Base-by-base conservation (phyloP, 1,139 yeast species). In the Casaregolazyma suthepensis region DNA sequence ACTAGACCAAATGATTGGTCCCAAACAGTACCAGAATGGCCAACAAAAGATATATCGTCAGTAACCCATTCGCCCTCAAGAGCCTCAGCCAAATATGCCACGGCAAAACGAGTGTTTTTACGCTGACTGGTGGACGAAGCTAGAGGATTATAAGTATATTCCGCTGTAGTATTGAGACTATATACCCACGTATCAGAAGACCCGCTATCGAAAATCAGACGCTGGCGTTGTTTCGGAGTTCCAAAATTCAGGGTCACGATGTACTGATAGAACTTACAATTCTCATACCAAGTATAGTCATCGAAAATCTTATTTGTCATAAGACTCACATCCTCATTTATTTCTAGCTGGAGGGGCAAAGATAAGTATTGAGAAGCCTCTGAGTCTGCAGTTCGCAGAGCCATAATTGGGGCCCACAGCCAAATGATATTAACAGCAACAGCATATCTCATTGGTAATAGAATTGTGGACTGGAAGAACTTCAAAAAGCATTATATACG, bases 151-250 rank as follows among this genome's bases (percentile, higher is more conserved):
- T 26, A 26, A 9, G 31, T 26, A 26, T 26, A 26, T 26, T 26
- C 31, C 10, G 31, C 31, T 26, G 12, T 5, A 26, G 31, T 26
- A 26, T 26, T 9, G 31, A 9, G 10, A 2, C 63, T 63, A 59
- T 66, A 64, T 12, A 82, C 77, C 87, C 88, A 83, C 57, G 82
- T 70, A 65, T 83, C 89, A 2, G 86, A 75, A 1, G 87, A 82
- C 0, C 89, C 89, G 5, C 88, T 82, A 63, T 83, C 90, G 48
- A 84, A 65, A 2, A 60, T 46, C 22, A 58, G 49, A 29, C 53
- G 48, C 44, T 57, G 49, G 9, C 23, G 47, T 55, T 61, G 64
- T n/a, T 52, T 51, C 38, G 64, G 64, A 18, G 63, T 61, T n/a
- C 64, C 64, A 5, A 61, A 46, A 17, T 29, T 48, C 20, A 59